phyloP scores from a whole-genome alignment of 129 eudicot species.

The Chrysanthemum seticuspe region DNA sequence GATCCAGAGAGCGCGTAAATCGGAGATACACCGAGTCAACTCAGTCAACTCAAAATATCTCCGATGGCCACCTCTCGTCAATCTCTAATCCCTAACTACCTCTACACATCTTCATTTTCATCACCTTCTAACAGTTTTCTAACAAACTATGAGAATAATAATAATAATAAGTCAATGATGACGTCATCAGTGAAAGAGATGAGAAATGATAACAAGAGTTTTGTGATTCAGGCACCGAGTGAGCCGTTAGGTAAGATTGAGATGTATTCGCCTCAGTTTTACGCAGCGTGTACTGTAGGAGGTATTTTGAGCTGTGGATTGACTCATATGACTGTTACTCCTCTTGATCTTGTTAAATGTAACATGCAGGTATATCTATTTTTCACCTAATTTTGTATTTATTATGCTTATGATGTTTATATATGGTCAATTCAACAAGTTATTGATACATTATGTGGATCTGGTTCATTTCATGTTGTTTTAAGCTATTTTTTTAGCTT shows the following conservation, averaged over 20 bases:
- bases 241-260: conserved; percentile 81
- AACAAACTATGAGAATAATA: conserved; percentile 9
- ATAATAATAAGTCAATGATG: conserved; percentile 10
- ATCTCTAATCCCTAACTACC: conserved; percentile 64
- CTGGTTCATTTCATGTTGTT: background rate
- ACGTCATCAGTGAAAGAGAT: background rate
- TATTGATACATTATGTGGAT: background rate
- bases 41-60: conserved; percentile 16
- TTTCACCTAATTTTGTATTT: background rate
- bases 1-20: conserved; percentile 28
- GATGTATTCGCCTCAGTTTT: conserved; percentile 80
- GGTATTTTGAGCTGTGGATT: conserved; percentile 93
- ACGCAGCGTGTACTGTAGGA: conserved; percentile 84
- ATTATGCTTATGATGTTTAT: background rate
- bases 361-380: conserved; percentile 68
- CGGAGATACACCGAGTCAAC: conserved; percentile 25
- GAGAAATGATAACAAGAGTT: conserved; percentile 6
- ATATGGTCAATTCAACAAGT: background rate
- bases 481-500: background rate
- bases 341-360: conserved; percentile 96
- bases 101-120: conserved; percentile 54
- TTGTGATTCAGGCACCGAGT: conserved; percentile 64
- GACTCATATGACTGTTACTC: conserved; percentile 90
- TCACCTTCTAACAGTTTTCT: conserved; percentile 23
- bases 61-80: conserved; percentile 44